Base-by-base conservation (phyloP, 2,329 filamentous ascomycete species). In the Metarhizium humberi region DNA sequence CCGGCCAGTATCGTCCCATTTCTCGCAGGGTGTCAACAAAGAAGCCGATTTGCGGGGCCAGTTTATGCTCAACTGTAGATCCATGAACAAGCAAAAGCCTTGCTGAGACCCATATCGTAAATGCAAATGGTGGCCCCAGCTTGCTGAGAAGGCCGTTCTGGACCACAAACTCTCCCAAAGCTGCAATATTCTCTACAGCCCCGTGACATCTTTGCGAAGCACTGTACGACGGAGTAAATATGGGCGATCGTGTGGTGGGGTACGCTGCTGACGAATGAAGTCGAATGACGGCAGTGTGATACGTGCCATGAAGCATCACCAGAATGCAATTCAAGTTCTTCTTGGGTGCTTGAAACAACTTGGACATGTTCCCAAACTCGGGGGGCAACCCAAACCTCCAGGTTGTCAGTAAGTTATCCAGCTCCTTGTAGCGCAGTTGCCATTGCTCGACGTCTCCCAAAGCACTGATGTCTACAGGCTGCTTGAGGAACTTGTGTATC, bases 251-350 rank as follows among this genome's bases (percentile, higher is more conserved):
- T 3, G 89, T 94, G 4, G 90, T 95, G 3, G 92, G 92, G 69
- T 96, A 96, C 2, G 91, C 92, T 6, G 92, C 90, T 1, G 90
- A 95, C 0, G 91, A 96, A 72, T 96, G 91, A 29, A 96, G 78
- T 40, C 92, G 85, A 62, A 96, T 95, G 8, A 95, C 85, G 49
- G 91, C 88, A 0, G 90, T 95, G 69, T 95, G 89, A 65, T 92
- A 95, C 0, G 90, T 91, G 4, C 89, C 87, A 67, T 96, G 92
- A 34, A 96, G 77, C 86, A 95, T 95, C 52, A 96, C 84, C 87
- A 91, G 91, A 53, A 86, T 87, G 67, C 88, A 90, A 65, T 88
- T 90, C 50, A 91, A 75, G 46, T 79, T 79, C 67, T 88, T 90
- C 63, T 80, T 80, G 6, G 82, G 82, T 0, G 83, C 80, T 59